phyloP scores from a whole-genome alignment of 2,329 filamentous ascomycete genomes.

The Monosporascus sp. region DNA sequence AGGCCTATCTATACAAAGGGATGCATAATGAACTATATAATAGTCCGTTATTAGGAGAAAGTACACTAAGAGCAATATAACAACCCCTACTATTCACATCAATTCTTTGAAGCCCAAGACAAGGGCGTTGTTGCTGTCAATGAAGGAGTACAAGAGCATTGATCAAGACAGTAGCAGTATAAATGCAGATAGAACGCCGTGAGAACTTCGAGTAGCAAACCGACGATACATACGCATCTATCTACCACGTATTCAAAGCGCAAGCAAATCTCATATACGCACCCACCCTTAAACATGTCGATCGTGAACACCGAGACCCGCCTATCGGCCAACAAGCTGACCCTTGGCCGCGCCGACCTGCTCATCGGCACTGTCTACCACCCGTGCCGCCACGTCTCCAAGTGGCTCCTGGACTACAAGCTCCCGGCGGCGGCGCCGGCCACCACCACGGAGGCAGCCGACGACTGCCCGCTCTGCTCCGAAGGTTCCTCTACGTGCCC shows the following conservation, averaged over 20 bases:
- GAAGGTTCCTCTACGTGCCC: background rate
- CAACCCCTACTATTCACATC: too few species aligned
- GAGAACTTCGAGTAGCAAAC: background rate
- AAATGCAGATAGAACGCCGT: too few species aligned
- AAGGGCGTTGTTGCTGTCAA: too few species aligned
- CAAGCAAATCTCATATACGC: background rate
- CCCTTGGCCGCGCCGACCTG: constrained; percentile 6
- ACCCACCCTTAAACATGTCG: background rate
- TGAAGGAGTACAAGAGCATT: background rate
- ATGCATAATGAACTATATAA: too few species aligned
- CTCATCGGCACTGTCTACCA: constrained; percentile 6
- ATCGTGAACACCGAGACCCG: background rate
- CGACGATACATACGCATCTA: too few species aligned
- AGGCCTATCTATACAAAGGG: too few species aligned
- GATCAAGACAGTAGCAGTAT: background rate
- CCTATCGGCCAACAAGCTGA: background rate
- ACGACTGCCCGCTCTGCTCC: constrained; percentile 4
- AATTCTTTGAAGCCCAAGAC: too few species aligned
- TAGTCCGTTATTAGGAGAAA: too few species aligned
- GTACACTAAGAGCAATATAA: too few species aligned
- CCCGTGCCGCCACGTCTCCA: constrained; percentile 8
- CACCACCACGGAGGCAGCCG: constrained; percentile 1
- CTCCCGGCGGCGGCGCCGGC: background rate
- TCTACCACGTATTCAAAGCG: background rate
- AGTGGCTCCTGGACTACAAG: constrained; percentile 8